Conservation (phyloP, 2,329 filamentous ascomycete species). For the Phialemonium atrogriseum region DNA sequence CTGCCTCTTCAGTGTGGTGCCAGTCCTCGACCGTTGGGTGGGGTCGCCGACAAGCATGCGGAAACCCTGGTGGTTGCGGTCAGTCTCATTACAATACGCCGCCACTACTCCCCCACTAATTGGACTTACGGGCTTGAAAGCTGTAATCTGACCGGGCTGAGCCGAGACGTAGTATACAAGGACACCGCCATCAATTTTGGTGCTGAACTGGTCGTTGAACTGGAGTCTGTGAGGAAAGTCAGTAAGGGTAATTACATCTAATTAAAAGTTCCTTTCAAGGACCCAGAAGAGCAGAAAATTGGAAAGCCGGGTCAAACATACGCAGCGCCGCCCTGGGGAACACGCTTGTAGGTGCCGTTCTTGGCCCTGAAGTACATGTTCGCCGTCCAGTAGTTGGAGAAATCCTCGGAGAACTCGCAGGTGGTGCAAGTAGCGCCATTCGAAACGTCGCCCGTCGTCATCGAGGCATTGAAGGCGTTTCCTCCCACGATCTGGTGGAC, state of each 20-base stretch:
- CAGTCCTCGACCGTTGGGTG: slow-evolving; percentile 21
- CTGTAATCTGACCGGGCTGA: slow-evolving; percentile 32
- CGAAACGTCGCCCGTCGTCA: slow-evolving; percentile 26
- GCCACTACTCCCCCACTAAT: slow-evolving; percentile 32
- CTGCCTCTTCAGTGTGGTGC: slow-evolving; percentile 22
- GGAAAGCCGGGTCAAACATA: slow-evolving; percentile 27
- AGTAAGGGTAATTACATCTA: slow-evolving; percentile 6
- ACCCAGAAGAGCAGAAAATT: neutral
- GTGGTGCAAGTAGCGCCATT: slow-evolving; percentile 31
- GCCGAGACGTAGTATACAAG: slow-evolving; percentile 37
- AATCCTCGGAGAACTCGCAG: slow-evolving; percentile 27
- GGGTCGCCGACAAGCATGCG: slow-evolving; percentile 39
- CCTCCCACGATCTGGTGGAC: slow-evolving; percentile 49
- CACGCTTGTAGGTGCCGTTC: slow-evolving; percentile 26
- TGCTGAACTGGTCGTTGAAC: slow-evolving; percentile 32
- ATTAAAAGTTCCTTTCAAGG: neutral
- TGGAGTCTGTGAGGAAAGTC: slow-evolving; percentile 22
- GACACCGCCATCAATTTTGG: slow-evolving; percentile 31
- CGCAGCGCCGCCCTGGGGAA: slow-evolving; percentile 43
- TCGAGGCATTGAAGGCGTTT: slow-evolving; percentile 33
- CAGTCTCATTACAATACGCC: slow-evolving; percentile 23
- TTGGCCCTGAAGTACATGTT: slow-evolving; percentile 26
- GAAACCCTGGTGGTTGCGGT: slow-evolving; percentile 33
- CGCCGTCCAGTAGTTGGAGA: slow-evolving; percentile 26
- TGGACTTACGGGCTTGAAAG: slow-evolving; percentile 42